Evolutionary conservation across 177 flowering plant genomes (phyloP), one percentile per base, ranked within the genome.

Genomic region (Tripterygium wilfordii): DNA sequence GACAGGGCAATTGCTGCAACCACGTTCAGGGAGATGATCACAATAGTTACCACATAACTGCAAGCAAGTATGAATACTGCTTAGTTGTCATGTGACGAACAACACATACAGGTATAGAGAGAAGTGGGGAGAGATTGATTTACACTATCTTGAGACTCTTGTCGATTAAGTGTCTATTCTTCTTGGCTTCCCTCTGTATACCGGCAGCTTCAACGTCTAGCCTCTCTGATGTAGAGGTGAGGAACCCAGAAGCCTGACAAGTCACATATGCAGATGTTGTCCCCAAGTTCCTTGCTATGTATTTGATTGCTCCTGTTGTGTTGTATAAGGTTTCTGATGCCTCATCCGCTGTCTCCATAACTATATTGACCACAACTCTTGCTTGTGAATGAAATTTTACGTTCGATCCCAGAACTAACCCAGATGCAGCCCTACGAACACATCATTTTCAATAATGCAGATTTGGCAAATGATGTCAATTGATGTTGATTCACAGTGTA

Each of bases 281-380:
- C 45, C 46, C 72, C 22, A 79, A 56, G 54, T 56, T 70, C 5
- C 38, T 43, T 14, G 56, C 62, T 26, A 88, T 67, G 15, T 57
- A 61, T 54, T 57, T 73, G 78, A 90, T 79, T 21, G 87, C 90
- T 37, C 68, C 76, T 10, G 97, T 90, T 23, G 85, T 70, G 53
- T 70, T 74, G 23, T 74, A 62, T 37, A 90, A 62, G 6, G 85
- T 76, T 8, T 48, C 58, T 5, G 97, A 77, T 31, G 95, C 96
- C 3, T 70, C 75, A 39, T 82, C 63, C 18, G 96, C 91, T 7
- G 96, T 78, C 4, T 79, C 61, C 2, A 83, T 73, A n/a, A 87
- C 63, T 0, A 79, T 82, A 48, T 65, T 61, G 48, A 79, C 67
- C 45, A 87, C 73, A 4, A 60, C 70, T 23, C 61, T 70, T 28